phyloP scores from a whole-genome alignment of 1,284 basidiomycete genomes.

The Cryptococcus sp. region DNA sequence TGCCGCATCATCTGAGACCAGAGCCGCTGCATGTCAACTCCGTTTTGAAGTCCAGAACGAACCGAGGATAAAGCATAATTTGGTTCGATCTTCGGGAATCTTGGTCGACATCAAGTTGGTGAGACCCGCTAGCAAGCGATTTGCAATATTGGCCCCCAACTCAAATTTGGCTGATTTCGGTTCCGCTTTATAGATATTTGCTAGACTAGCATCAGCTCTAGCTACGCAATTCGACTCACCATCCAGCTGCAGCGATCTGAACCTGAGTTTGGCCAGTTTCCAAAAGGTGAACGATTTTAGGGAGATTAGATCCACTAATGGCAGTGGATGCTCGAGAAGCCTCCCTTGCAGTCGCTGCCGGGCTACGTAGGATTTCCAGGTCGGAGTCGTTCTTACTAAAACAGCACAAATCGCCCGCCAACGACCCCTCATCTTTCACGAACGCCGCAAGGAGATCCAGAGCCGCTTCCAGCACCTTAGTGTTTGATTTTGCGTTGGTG shows the following conservation, averaged over 20 bases:
- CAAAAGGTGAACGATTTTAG: slow-evolving; percentile 26
- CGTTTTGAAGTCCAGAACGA: not conserved
- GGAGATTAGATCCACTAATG: not conserved
- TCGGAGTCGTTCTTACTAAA: slow-evolving; percentile 10
- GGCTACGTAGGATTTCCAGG: not conserved
- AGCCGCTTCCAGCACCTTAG: slow-evolving; percentile 64
- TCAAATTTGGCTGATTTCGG: too few relatives aligned
- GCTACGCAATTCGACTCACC: slow-evolving; percentile 22
- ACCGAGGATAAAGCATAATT: slow-evolving; percentile 68
- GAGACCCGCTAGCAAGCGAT: too few relatives aligned
- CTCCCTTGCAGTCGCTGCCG: not conserved
- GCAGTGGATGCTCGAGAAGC: not conserved
- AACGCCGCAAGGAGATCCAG: slow-evolving; percentile 66
- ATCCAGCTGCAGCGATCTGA: slow-evolving; percentile 39
- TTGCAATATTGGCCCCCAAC: too few relatives aligned
- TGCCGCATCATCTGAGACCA: slow-evolving; percentile 64
- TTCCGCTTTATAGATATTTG: slow-evolving; percentile 38
- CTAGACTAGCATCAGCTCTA: slow-evolving; percentile 22
- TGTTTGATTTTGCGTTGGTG: slow-evolving; percentile 35
- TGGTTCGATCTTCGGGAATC: slow-evolving; percentile 33
- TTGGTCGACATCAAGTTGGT: slow-evolving; percentile 31
- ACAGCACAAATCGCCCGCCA: slow-evolving; percentile 19
- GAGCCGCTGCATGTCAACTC: slow-evolving; percentile 54
- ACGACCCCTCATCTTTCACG: slow-evolving; percentile 58
- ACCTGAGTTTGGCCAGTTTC: slow-evolving; percentile 28